Conservation (phyloP, 441 rosid genomes). For the Isatis lusitanica region DNA sequence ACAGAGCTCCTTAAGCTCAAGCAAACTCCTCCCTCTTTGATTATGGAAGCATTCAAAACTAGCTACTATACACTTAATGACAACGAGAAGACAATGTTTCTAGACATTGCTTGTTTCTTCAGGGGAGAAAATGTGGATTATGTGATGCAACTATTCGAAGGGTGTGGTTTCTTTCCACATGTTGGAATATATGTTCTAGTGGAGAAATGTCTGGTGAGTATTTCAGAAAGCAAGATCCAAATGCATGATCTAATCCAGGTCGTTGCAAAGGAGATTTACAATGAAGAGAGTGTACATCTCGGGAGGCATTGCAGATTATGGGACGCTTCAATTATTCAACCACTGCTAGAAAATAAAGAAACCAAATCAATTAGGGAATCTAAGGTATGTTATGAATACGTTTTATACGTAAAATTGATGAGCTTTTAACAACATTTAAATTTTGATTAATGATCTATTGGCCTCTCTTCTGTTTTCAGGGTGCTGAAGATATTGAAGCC, state of each 20-base stretch:
- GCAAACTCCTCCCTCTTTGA: background rate
- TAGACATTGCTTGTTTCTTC: constrained; percentile 43
- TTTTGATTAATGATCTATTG: no score
- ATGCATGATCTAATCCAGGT: constrained; percentile 39
- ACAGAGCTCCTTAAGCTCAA: background rate
- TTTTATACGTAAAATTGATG: background rate
- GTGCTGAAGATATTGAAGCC: constrained; percentile 9
- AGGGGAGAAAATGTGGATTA: background rate
- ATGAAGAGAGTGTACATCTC: background rate
- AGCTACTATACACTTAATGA: constrained; percentile 29
- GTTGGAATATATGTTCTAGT: constrained; percentile 7
- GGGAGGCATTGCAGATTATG: background rate
- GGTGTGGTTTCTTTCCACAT: constrained; percentile 18
- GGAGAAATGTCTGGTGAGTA: constrained; percentile 6
- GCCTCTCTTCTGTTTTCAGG: constrained; percentile 5
- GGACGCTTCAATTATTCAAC: background rate
- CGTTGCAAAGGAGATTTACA: constrained; percentile 22
- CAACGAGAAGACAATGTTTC: constrained; percentile 33
- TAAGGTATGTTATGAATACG: background rate
- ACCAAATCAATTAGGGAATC: background rate
- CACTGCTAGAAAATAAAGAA: constrained; percentile 4
- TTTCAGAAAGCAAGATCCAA: background rate
- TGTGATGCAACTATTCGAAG: constrained; percentile 4
- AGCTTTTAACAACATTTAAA: no score
- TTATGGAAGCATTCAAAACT: constrained; percentile 12